phyloP scores from a whole-genome alignment of 2,329 filamentous ascomycete species.

The Paramyrothecium roridum region DNA sequence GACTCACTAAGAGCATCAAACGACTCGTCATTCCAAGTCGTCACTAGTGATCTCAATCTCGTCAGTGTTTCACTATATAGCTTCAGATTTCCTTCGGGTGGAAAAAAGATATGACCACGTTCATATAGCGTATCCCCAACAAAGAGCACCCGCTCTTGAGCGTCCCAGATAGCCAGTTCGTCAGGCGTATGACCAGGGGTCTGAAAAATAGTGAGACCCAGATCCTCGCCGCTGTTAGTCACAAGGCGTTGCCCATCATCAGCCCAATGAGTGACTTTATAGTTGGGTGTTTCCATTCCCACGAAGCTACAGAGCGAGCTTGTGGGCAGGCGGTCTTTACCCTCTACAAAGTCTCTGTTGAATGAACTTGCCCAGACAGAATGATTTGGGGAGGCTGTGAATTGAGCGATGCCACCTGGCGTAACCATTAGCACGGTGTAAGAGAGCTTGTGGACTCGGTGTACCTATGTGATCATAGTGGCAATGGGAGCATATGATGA shows the following conservation, averaged over 20 bases:
- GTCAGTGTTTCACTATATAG: conserved; percentile 10
- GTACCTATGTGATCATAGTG: conserved; percentile 40
- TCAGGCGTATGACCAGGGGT: conserved; percentile 45
- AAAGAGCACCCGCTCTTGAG: conserved; percentile 36
- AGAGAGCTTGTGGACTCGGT: too few species aligned
- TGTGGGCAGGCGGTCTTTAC: conserved; percentile 26
- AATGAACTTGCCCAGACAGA: conserved; percentile 29
- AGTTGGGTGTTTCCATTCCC: conserved; percentile 31
- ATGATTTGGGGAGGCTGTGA: conserved; percentile 20
- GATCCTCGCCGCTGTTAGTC: conserved; percentile 10
- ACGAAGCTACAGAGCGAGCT: conserved; percentile 37
- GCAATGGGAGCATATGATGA: conserved; percentile 42
- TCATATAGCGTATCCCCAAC: conserved; percentile 45
- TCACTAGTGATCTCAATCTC: conserved; percentile 7
- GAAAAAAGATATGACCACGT: conserved; percentile 17
- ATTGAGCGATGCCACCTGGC: conserved; percentile 31
- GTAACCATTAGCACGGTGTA: too few species aligned
- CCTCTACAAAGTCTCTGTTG: conserved; percentile 35
- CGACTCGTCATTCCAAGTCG: conserved; percentile 10
- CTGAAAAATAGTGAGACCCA: conserved; percentile 38
- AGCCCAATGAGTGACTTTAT: conserved; percentile 37
- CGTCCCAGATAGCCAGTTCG: conserved; percentile 40
- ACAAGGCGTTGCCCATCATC: conserved; percentile 30
- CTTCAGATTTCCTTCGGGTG: conserved; percentile 9
- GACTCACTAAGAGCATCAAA: too few species aligned